Conservation (phyloP, 495 filamentous ascomycete species). For the Aspergillus nanangensis region DNA sequence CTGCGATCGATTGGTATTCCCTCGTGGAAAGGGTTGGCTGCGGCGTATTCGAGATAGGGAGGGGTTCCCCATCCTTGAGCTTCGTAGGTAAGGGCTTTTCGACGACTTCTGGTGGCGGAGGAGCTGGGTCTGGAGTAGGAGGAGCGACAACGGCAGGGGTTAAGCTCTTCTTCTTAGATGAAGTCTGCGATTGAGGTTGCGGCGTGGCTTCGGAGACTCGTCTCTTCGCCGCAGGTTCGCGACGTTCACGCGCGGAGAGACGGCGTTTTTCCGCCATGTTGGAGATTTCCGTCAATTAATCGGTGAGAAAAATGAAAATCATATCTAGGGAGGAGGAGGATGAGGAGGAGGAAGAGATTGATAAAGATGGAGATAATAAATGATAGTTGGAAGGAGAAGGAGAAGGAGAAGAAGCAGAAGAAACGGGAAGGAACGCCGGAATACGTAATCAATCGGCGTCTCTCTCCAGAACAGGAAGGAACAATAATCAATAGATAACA, state of each 20-base stretch:
- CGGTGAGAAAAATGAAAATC: too few relatives aligned
- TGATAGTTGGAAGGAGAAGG: slow-evolving; percentile 3
- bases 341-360: slow-evolving; percentile 13
- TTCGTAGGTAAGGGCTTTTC: slow-evolving; percentile 60
- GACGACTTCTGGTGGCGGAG: slow-evolving; percentile 29
- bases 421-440: neutral
- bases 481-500: too few relatives aligned
- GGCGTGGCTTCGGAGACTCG: slow-evolving; percentile 41
- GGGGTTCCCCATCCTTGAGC: slow-evolving; percentile 58
- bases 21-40: slow-evolving; percentile 62
- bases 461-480: too few relatives aligned
- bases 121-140: slow-evolving; percentile 21
- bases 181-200: slow-evolving; percentile 20
- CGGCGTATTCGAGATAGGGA: slow-evolving; percentile 68
- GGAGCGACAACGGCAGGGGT: slow-evolving; percentile 24
- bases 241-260: slow-evolving; percentile 40
- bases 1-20: slow-evolving; percentile 77
- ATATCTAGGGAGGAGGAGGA: slow-evolving; percentile 4
- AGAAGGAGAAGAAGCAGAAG: neutral
- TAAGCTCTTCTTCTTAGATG: slow-evolving; percentile 33
- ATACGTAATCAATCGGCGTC: neutral
- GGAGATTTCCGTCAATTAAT: too few relatives aligned
- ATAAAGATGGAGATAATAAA: too few relatives aligned
- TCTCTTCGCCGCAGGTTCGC: slow-evolving; percentile 43
- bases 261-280: slow-evolving; percentile 46